Percentiles rank a stretch among this genome's conserved stretches.
Conservation (phyloP, 768 basidiomycete genomes). For the Tulasnella sp. region DNA sequence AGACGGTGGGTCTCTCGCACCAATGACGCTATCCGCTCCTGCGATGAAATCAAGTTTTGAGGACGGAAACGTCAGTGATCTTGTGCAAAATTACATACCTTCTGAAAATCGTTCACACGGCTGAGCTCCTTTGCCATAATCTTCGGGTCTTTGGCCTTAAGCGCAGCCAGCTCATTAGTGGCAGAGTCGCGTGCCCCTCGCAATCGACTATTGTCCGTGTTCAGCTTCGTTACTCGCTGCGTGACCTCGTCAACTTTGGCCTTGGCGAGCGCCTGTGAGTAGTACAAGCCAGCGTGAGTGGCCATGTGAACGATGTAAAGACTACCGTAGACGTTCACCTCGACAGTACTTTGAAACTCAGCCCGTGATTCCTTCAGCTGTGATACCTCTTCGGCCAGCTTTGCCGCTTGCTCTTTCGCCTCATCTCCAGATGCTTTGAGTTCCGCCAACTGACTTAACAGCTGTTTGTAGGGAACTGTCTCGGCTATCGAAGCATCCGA, state of each 20-base stretch:
- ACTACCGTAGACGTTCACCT: slow-evolving; percentile 12
- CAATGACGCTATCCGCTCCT: slow-evolving; percentile 65
- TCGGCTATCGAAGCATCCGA: slow-evolving; percentile 38
- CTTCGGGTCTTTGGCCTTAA: slow-evolving; percentile 37
- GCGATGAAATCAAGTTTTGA: not conserved
- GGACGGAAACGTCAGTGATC: not conserved
- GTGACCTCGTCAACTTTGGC: slow-evolving; percentile 54
- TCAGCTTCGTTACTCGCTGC: slow-evolving; percentile 47
- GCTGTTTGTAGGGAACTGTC: slow-evolving; percentile 42
- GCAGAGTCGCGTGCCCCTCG: slow-evolving; percentile 63
- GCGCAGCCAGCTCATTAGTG: slow-evolving; percentile 52
- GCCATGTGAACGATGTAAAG: not conserved
- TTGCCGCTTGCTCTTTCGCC: slow-evolving; percentile 30
- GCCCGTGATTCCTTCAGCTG: slow-evolving; percentile 20
- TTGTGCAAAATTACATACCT: not conserved
- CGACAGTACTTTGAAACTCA: slow-evolving; percentile 16
- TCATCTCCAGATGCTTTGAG: slow-evolving; percentile 37
- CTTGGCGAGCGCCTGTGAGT: slow-evolving; percentile 32
- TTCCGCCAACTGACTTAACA: slow-evolving; percentile 43
- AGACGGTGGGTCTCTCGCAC: slow-evolving; percentile 62
- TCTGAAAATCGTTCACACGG: slow-evolving; percentile 45
- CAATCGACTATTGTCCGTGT: slow-evolving; percentile 53
- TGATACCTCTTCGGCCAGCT: slow-evolving; percentile 20
- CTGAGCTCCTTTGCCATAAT: slow-evolving; percentile 33
- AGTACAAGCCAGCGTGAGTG: not conserved